Conservation (phyloP, 2,329 filamentous ascomycete species). For the Nemania diffusa region DNA sequence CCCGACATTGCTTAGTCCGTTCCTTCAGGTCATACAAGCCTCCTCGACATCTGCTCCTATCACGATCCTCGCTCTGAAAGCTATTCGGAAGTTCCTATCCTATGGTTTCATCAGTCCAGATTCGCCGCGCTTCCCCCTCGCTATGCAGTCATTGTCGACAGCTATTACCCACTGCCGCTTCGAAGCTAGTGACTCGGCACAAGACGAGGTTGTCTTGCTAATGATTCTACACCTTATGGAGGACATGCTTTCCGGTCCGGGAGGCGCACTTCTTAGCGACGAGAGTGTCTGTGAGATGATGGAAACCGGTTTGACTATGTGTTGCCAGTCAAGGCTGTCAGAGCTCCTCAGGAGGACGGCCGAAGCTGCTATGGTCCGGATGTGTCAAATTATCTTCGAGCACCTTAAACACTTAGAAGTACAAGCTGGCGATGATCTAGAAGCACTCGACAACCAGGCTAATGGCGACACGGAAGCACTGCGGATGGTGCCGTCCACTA, state of each 20-base stretch:
- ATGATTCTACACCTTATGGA: slow-evolving; percentile 98
- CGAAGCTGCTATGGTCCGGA: slow-evolving; percentile 96
- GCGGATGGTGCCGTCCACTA: slow-evolving; percentile 83
- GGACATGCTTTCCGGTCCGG: slow-evolving; percentile 93
- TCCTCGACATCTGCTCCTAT: slow-evolving; percentile 97
- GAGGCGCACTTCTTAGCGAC: slow-evolving; percentile 92
- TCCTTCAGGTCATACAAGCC: slow-evolving; percentile 94
- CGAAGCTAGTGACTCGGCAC: slow-evolving; percentile 92
- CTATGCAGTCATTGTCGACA: slow-evolving; percentile 93
- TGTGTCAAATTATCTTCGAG: slow-evolving; percentile 99
- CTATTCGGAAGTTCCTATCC: slow-evolving; percentile 94
- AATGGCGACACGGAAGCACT: slow-evolving; percentile 77
- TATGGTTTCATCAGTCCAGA: slow-evolving; percentile 88
- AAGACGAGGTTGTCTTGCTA: slow-evolving; percentile 93
- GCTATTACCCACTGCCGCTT: slow-evolving; percentile 98
- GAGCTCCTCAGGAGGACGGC: slow-evolving; percentile 90
- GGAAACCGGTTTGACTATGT: slow-evolving; percentile 97
- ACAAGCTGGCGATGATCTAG: slow-evolving; percentile 74
- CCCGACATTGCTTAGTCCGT: slow-evolving; percentile 87
- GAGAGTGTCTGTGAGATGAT: slow-evolving; percentile 99
- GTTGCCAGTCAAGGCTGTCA: slow-evolving; percentile 90
- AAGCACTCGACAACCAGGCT: slow-evolving; percentile 72
- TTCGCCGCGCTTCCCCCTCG: slow-evolving; percentile 87
- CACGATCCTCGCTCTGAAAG: slow-evolving; percentile 91
- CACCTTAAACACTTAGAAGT: slow-evolving; percentile 87